Conservation (phyloP, 2,329 filamentous ascomycete genomes). For the Domatiomyces globalis region DNA sequence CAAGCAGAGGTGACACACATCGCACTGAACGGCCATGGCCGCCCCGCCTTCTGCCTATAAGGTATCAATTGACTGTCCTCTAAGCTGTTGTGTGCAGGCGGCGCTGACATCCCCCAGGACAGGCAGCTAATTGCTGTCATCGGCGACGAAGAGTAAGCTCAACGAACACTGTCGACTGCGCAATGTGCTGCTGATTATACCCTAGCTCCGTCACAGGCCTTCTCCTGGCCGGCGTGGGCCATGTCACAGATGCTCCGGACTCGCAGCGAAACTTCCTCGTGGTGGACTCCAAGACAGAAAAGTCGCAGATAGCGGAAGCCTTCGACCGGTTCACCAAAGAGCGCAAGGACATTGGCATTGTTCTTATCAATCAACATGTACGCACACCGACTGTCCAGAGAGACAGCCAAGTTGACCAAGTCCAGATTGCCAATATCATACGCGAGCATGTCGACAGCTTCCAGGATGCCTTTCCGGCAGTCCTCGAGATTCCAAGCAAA, state of each 20-base stretch:
- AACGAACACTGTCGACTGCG: conserved; percentile 1
- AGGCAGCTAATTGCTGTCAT: conserved; percentile 95
- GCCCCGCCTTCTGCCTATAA: conserved; percentile 46
- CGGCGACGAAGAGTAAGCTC: conserved; percentile 62
- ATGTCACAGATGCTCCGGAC: conserved; percentile 79
- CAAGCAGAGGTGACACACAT: not conserved
- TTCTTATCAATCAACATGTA: conserved; percentile 97
- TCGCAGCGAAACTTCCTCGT: conserved; percentile 96
- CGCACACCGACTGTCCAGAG: conserved; percentile 17
- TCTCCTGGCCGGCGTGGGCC: conserved; percentile 86
- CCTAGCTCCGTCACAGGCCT: conserved; percentile 88
- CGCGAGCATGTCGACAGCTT: conserved; percentile 80
- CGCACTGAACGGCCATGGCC: conserved; percentile 36
- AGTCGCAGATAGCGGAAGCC: conserved; percentile 67
- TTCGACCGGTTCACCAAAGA: conserved; percentile 81
- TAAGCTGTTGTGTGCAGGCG: not conserved
- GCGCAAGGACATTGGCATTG: conserved; percentile 90
- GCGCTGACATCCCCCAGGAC: conserved; percentile 41
- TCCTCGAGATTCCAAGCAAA: conserved; percentile 96
- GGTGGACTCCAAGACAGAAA: conserved; percentile 88
- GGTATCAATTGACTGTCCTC: conserved; percentile 18
- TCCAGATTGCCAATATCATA: conserved; percentile 83
- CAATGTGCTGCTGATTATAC: not conserved
- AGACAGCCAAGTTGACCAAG: conserved; percentile 3
- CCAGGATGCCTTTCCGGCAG: conserved; percentile 85